Base-by-base conservation (phyloP, 2,329 filamentous ascomycete genomes). In the Penicillium concentricum region DNA sequence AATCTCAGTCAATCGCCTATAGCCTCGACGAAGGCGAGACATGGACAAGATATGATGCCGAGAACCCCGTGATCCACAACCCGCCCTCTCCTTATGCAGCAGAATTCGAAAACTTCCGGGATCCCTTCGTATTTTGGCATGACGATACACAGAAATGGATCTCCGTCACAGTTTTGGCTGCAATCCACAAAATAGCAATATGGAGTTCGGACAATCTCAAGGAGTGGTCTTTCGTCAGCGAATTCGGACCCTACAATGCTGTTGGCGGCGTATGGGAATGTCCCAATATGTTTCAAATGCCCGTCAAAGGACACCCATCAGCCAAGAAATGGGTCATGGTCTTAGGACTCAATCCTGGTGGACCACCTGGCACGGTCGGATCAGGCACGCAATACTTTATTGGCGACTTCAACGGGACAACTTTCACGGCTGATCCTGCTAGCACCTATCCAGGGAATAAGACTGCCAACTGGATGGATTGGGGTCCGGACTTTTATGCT, bases 1-100 rank as follows among this genome's bases (percentile, higher is more conserved):
- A 87, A 64, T 79, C 78, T 2, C 87, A 89, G 67, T 78, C 81
- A n/a, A 81, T 89, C 45, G 84, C 86, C 2, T 87, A 85, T 68
- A 87, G 84, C 0, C 69, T 74, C 24, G 86, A 89, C 61, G 81
- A 81, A 15, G 86, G 87, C 16, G 84, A 82, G 66, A 84, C 80
- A 0, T 88, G 87, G 63, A 78, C 77, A 38, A 81, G 82, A 39
- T 89, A 87, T 58, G 73, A 77, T 4, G 59, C 57, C 7, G 71
- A 68, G 1, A 89, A 89, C 58, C 86, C 87, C 0, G 81, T 88
- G 10, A 81, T 89, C 35, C 70, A 76, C 52, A 79, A 61, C 5
- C 64, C 65, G 4, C 81, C 69, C 73, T 75, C 60, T 75, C 80
- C 39, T 73, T 72, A 30, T 79, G 86, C 60, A 87, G 39, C 42